These are phyloP conservation scores for Plantago coronopus DNA, from an alignment of 305 asterid genomes.

Conservation along the genomic window DNA sequence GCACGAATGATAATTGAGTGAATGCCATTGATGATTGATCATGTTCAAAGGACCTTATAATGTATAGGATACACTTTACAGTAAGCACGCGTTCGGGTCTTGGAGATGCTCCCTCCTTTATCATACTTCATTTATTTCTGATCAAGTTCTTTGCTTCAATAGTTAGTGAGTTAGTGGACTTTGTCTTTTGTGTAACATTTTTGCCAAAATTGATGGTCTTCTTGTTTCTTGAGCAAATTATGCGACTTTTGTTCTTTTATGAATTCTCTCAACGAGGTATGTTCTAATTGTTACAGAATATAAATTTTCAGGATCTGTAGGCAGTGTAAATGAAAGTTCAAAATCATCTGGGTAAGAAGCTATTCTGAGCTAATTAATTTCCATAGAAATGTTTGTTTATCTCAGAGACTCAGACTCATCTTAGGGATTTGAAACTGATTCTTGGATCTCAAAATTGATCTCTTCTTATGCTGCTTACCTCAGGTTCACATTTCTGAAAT, in stretches of 20 bases:
- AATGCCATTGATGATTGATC: not conserved
- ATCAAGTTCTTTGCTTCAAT: conserved; percentile 4
- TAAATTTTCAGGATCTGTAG: conserved; percentile 32
- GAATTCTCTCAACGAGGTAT: not conserved
- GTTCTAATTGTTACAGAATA: conserved; percentile 33
- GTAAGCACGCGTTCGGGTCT: not conserved
- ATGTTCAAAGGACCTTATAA: not conserved
- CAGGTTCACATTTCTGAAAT: conserved; percentile 43
- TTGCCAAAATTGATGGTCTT: not conserved
- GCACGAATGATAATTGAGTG: not conserved
- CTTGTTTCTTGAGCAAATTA: not conserved
- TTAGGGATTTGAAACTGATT: conserved; percentile 5
- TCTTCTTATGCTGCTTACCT: conserved; percentile 23
- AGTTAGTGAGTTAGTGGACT: too few species aligned
- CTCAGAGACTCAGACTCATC: conserved; percentile 13
- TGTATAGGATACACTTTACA: not conserved
- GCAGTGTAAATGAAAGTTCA: conserved; percentile 33
- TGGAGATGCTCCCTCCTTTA: not conserved
- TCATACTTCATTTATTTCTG: conserved; percentile 12
- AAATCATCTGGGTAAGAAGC: conserved; percentile 41
- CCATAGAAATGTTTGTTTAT: conserved; percentile 1
- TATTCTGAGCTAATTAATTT: conserved; percentile 18
- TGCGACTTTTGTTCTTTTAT: conserved; percentile 16
- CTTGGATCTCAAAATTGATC: conserved; percentile 18
- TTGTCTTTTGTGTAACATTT: not conserved